Evolutionary conservation across 108 stramenopile genomes (phyloP).

Genomic region (Licmophora abbreviata): DNA sequence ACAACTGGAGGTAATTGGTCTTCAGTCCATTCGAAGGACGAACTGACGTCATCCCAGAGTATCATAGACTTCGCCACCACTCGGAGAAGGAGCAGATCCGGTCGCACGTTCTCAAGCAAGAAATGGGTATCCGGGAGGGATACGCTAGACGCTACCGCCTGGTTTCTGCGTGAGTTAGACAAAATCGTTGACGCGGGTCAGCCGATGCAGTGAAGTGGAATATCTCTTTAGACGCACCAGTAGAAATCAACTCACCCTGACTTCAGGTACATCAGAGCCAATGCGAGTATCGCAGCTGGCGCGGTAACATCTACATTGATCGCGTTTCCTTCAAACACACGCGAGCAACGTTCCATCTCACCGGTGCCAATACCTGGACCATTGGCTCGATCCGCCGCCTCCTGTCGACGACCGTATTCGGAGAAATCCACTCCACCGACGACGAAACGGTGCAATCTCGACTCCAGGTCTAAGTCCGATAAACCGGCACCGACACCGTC

Average conservation of each 20-base stretch:
- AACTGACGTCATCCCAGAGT: slow-evolving; percentile 86
- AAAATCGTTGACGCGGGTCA: not conserved
- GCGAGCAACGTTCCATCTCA: slow-evolving; percentile 68
- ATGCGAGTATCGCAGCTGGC: slow-evolving; percentile 90
- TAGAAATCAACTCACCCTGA: slow-evolving; percentile 40
- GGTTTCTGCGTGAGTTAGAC: slow-evolving; percentile 21
- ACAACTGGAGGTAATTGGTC: slow-evolving; percentile 74
- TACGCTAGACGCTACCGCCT: slow-evolving; percentile 67
- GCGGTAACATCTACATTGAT: slow-evolving; percentile 93
- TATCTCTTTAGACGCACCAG: not conserved
- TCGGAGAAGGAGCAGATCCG: slow-evolving; percentile 87
- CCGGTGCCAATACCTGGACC: slow-evolving; percentile 17
- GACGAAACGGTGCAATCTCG: slow-evolving; percentile 82
- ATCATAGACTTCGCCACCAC: slow-evolving; percentile 87
- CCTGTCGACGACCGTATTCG: slow-evolving; percentile 28
- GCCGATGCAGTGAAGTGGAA: not conserved
- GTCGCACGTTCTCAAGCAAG: slow-evolving; percentile 87
- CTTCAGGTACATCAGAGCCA: slow-evolving; percentile 88
- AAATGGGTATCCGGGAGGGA: slow-evolving; percentile 88
- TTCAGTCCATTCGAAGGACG: slow-evolving; percentile 75
- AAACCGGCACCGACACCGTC: slow-evolving; percentile 55
- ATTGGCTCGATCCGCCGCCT: slow-evolving; percentile 32
- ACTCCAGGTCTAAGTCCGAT: slow-evolving; percentile 90
- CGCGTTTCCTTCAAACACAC: slow-evolving; percentile 76
- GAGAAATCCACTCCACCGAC: slow-evolving; percentile 64